phyloP scores from a whole-genome alignment of 352 stramenopile species.

The Phytopythium sindhum region DNA sequence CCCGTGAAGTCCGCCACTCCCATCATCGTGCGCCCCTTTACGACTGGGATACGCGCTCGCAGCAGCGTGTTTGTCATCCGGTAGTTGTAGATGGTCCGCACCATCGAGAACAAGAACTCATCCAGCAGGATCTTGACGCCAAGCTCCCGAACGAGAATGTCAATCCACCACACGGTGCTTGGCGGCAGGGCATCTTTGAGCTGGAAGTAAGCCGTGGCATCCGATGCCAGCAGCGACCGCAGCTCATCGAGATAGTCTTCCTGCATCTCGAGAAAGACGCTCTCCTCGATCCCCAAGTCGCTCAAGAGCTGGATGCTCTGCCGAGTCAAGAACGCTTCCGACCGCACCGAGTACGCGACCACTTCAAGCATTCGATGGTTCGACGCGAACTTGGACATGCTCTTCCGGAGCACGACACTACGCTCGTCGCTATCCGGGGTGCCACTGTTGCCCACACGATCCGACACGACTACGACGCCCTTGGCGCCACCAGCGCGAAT shows the following conservation, averaged over 20 bases:
- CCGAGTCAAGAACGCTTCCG: conserved; percentile 63
- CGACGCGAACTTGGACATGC: conserved; percentile 73
- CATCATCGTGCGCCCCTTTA: conserved; percentile 65
- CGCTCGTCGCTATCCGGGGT: conserved; percentile 13
- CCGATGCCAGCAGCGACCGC: conserved; percentile 45
- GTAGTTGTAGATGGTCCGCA: conserved; percentile 65
- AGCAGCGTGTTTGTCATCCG: conserved; percentile 65
- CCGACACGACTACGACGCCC: conserved; percentile 67
- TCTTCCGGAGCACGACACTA: conserved; percentile 46
- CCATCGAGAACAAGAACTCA: conserved; percentile 47
- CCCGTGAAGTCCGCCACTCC: conserved; percentile 79
- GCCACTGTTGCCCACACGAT: conserved; percentile 15
- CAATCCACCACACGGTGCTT: conserved; percentile 28
- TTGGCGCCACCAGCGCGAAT: conserved; percentile 74
- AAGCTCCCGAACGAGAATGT: conserved; percentile 33
- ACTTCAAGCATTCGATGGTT: conserved; percentile 66
- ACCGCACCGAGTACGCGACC: conserved; percentile 46
- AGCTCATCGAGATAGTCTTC: conserved; percentile 64
- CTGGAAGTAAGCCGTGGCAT: conserved; percentile 39
- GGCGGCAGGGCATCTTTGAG: conserved; percentile 43
- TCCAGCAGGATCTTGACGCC: conserved; percentile 39
- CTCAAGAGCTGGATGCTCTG: conserved; percentile 77
- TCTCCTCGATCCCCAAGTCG: conserved; percentile 53
- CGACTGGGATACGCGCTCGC: conserved; percentile 69
- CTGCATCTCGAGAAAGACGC: conserved; percentile 65